Percentiles rank a stretch among this genome's conserved stretches.
Evolutionary conservation across 345 rosid species (phyloP).

Genomic region (Excoecaria agallocha): DNA sequence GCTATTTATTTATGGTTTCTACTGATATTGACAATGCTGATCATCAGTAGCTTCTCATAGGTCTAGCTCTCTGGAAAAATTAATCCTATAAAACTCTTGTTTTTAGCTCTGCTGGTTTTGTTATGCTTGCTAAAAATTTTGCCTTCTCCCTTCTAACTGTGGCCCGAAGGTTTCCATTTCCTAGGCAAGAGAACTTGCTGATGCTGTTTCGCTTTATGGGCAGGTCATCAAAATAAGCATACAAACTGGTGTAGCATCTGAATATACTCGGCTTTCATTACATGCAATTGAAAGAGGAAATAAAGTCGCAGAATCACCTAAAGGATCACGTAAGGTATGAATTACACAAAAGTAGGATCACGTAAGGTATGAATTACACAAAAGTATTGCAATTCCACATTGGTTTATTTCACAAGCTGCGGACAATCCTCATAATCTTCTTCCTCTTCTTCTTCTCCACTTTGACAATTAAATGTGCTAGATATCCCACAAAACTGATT

Average conservation of each 20-base stretch:
- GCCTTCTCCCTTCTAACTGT: neutral
- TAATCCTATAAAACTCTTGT: too few species aligned
- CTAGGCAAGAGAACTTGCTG: neutral
- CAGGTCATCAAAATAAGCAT: conserved; percentile 72
- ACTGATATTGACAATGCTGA: neutral
- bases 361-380: too few species aligned
- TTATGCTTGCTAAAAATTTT: neutral
- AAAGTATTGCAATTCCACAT: neutral
- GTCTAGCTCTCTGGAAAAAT: too few species aligned
- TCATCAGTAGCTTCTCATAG: too few species aligned
- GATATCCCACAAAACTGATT: conserved; percentile 44
- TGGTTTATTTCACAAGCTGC: too few species aligned
- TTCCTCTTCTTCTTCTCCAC: neutral
- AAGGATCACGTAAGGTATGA: conserved; percentile 37
- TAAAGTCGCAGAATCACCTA: conserved; percentile 34
- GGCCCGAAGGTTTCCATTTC: neutral
- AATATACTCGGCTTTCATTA: conserved; percentile 66
- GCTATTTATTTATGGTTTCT: neutral
- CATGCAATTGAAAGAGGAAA: conserved; percentile 44
- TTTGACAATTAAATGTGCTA: neutral
- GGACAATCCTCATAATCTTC: too few species aligned
- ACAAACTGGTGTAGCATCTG: conserved; percentile 54
- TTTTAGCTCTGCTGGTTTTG: neutral
- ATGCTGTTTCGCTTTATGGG: neutral
- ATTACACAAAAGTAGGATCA: too few species aligned